Evolutionary conservation across 257 asterid genomes (phyloP), one percentile per base, ranked within the genome.

Genomic region (Henckelia pumila): DNA sequence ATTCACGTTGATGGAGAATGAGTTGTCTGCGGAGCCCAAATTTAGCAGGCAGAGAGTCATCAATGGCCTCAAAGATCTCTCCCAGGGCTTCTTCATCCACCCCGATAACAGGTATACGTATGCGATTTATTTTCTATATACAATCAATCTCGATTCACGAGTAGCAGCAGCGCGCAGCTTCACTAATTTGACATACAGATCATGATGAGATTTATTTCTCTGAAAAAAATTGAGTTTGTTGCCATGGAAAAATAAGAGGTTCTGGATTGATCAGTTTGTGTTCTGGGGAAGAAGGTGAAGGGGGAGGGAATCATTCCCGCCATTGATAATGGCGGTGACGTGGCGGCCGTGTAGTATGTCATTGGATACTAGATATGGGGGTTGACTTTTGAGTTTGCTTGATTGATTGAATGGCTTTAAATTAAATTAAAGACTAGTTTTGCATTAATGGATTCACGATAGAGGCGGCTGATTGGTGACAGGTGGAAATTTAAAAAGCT

Each of bases 71-170:
- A 86, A 56, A 66, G 92, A 70, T 74, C 75, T 91, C 24, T 85
- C 91, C 0, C 82, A 75, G 23, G 86, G 83, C n/a, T 73, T 69
- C 29, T 77, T 75, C 69, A 81, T 86, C 67, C 79, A 84, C 67
- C 95, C 95, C 0, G 92, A 84, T 5, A 86, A 82, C 85, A 77
- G 89, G 97, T 86, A n/a, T n/a, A n/a, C n/a, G n/a, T n/a, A n/a
- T n/a, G n/a, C n/a, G n/a, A 68, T 8, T 23, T 30, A 14, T 0
- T 3, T 6, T 50, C 6, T 21, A 1, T 52, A n/a, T 7, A 28
- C 62, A 19, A 28, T 25, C 26, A 25, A 25, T 3, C 26, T 25
- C 26, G 3, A 25, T 25, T 25, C 26, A 25, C 26, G 3, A 25
- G 26, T 25, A 25, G n/a, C n/a, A n/a, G n/a, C n/a, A n/a, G n/a